phyloP scores from a whole-genome alignment of 768 basidiomycete genomes.

The Guyanaporus albipodus region DNA sequence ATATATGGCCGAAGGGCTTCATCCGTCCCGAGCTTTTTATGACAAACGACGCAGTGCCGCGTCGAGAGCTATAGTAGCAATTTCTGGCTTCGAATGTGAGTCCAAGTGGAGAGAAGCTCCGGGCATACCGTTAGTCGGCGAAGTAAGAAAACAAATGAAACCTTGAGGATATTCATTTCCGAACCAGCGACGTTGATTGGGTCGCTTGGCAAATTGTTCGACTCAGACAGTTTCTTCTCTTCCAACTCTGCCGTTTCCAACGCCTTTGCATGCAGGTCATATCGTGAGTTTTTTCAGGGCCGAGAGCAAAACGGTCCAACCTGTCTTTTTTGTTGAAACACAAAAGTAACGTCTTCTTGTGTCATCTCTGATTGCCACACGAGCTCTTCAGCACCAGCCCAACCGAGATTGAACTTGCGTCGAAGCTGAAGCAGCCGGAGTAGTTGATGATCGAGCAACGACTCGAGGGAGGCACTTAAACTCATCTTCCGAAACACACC shows the following conservation, averaged over 20 bases:
- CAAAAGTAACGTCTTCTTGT: slow-evolving; percentile 39
- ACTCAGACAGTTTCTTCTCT: slow-evolving; percentile 37
- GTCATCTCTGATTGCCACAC: slow-evolving; percentile 41
- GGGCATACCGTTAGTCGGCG: slow-evolving; percentile 55
- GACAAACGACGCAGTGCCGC: slow-evolving; percentile 72
- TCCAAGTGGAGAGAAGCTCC: background rate
- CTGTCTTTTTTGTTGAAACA: slow-evolving; percentile 32
- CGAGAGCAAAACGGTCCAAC: slow-evolving; percentile 19
- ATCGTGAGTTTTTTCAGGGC: too few relatives aligned
- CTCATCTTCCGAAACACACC: slow-evolving; percentile 57
- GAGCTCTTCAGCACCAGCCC: slow-evolving; percentile 66
- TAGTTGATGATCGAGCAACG: slow-evolving; percentile 55
- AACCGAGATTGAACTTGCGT: slow-evolving; percentile 51
- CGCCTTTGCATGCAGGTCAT: slow-evolving; percentile 2
- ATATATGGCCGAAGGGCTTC: slow-evolving; percentile 73
- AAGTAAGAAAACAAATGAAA: slow-evolving; percentile 61
- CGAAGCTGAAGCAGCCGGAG: slow-evolving; percentile 51
- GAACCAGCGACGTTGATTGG: slow-evolving; percentile 38
- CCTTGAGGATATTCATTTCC: slow-evolving; percentile 55
- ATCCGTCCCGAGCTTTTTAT: slow-evolving; percentile 49
- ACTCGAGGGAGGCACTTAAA: slow-evolving; percentile 59
- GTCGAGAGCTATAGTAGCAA: slow-evolving; percentile 49
- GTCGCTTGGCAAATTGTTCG: slow-evolving; percentile 51
- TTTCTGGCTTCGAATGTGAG: background rate
- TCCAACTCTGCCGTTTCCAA: slow-evolving; percentile 38